These are phyloP conservation scores for Austroboletus festivus DNA, from an alignment of 768 basidiomycete genomes.

Conservation along the genomic window DNA sequence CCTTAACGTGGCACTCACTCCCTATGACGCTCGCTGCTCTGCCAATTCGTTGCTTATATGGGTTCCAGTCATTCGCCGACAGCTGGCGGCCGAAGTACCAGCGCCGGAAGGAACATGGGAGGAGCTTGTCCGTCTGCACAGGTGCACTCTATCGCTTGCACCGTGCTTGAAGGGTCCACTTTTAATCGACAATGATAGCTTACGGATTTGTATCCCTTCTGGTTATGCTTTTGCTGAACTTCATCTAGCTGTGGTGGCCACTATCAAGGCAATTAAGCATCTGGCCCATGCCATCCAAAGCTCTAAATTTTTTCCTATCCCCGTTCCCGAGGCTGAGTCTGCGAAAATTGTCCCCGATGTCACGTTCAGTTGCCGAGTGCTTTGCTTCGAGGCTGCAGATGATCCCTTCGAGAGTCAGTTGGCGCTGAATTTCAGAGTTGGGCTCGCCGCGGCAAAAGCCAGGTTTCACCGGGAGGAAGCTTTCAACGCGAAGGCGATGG, in stretches of 20 bases:
- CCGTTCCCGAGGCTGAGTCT: constrained; percentile 65
- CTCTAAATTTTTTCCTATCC: constrained; percentile 51
- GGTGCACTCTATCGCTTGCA: constrained; percentile 43
- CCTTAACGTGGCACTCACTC: constrained; percentile 18
- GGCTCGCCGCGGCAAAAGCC: constrained; percentile 64
- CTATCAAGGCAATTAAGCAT: constrained; percentile 73
- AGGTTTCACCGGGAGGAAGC: constrained; percentile 76
- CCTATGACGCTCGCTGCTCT: constrained; percentile 30
- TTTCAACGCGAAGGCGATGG: constrained; percentile 74
- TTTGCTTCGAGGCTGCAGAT: constrained; percentile 79
- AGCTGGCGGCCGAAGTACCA: constrained; percentile 30
- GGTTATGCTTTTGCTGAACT: constrained; percentile 75
- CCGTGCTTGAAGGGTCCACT: constrained; percentile 38
- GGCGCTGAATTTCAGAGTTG: constrained; percentile 70
- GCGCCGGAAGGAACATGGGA: constrained; percentile 57
- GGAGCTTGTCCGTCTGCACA: constrained; percentile 61
- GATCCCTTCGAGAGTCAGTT: constrained; percentile 79
- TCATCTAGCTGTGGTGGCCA: constrained; percentile 64
- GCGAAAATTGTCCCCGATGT: constrained; percentile 72
- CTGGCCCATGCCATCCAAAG: constrained; percentile 52
- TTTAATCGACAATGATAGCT: constrained; percentile 55
- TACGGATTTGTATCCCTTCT: constrained; percentile 75
- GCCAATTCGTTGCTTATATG: constrained; percentile 49
- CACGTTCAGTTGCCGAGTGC: constrained; percentile 50
- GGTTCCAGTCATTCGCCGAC: constrained; percentile 47